These are phyloP conservation scores for Metschnikowia cubensis DNA, from an alignment of 805 yeast genomes.

Conservation along the genomic window DNA sequence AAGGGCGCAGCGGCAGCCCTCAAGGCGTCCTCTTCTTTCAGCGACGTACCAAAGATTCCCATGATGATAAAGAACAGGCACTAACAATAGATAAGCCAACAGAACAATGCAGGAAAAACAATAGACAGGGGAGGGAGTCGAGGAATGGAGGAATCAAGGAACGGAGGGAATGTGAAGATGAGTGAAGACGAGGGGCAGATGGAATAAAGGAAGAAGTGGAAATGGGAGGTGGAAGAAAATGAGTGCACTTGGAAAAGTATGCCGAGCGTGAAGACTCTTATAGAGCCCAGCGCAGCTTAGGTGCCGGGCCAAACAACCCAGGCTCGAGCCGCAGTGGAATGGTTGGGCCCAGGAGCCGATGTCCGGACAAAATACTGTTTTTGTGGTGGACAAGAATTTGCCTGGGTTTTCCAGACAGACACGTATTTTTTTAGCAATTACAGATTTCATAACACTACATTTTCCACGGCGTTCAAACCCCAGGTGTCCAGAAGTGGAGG, in stretches of 20 bases:
- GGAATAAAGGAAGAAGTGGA: neutral
- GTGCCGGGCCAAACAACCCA: neutral
- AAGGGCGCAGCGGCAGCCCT: conserved; percentile 20
- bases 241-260: no score
- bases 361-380: neutral
- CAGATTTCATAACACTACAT: no score
- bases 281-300: neutral
- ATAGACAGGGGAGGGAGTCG: no score
- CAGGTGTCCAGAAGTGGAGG: neutral
- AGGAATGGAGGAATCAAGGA: no score
- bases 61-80: conserved; percentile 11
- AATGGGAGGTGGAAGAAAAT: no score
- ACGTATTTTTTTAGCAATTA: no score
- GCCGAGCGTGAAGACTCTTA: conserved; percentile 1
- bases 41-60: conserved; percentile 36
- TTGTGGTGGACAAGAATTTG: no score
- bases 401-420: no score
- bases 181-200: neutral
- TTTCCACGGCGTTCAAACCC: neutral
- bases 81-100: no score
- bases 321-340: neutral
- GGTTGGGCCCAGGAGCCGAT: neutral
- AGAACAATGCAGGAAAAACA: no score
- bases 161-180: no score
- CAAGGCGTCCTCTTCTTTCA: conserved; percentile 27